These are phyloP conservation scores for Rosellinia necatrix DNA, from an alignment of 2,329 filamentous ascomycete species.

Conservation along the genomic window DNA sequence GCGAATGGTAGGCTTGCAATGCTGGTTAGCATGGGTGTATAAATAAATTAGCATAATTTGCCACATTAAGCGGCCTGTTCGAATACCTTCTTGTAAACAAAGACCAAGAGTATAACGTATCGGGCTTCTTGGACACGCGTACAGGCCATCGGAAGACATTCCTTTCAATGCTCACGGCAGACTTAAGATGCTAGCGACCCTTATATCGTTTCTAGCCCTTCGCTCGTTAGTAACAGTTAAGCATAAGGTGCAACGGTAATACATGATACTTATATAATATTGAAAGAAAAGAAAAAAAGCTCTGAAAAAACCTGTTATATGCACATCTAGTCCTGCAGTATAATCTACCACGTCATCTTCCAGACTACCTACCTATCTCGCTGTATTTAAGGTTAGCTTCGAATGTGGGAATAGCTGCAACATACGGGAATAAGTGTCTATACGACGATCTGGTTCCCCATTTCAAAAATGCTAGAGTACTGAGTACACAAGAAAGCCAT, in stretches of 20 bases:
- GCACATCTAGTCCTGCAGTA: too few relatives aligned
- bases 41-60: neutral
- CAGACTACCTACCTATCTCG: too few relatives aligned
- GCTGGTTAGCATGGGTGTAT: neutral
- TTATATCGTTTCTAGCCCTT: neutral
- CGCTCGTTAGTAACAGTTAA: neutral
- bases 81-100: too few relatives aligned
- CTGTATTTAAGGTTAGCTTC: too few relatives aligned
- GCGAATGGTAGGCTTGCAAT: conserved; percentile 23
- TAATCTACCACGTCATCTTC: too few relatives aligned
- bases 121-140: neutral
- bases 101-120: neutral
- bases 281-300: neutral
- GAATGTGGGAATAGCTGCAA: too few relatives aligned
- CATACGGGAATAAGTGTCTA: too few relatives aligned
- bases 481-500: too few relatives aligned
- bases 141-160: neutral
- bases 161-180: neutral
- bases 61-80: neutral
- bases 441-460: too few relatives aligned
- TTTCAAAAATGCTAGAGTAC: too few relatives aligned
- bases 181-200: neutral
- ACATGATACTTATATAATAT: conserved; percentile 1
- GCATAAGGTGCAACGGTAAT: neutral
- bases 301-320: too few relatives aligned